phyloP scores from a whole-genome alignment of 306 rosid genomes.

The Heteromeles arbutifolia region DNA sequence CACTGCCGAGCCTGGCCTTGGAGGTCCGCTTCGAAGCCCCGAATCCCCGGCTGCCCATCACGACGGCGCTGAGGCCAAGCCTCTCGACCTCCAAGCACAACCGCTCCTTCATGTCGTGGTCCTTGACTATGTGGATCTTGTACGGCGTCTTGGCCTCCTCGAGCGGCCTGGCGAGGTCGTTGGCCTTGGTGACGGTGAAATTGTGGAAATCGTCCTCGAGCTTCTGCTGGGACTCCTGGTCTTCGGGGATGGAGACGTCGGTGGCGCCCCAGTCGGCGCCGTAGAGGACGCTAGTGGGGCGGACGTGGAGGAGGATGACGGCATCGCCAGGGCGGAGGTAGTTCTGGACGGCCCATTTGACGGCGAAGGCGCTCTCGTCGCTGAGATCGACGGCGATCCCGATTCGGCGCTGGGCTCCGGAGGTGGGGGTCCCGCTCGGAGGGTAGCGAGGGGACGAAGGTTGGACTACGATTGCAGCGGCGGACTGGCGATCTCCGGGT shows the following conservation, averaged over 20 bases:
- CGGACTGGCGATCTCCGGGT: not conserved
- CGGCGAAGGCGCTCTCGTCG: conserved; percentile 79
- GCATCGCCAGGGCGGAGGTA: conserved; percentile 85
- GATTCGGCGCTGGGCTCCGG: conserved; percentile 74
- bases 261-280: conserved; percentile 92
- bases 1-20: conserved; percentile 60
- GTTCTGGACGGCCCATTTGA: conserved; percentile 74
- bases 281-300: conserved; percentile 69
- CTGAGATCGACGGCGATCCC: conserved; percentile 88
- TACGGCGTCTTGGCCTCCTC: conserved; percentile 50
- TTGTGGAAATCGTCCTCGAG: conserved; percentile 56
- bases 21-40: conserved; percentile 43
- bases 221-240: conserved; percentile 39
- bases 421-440: conserved; percentile 48
- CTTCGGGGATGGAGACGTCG: conserved; percentile 48
- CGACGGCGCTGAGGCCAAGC: conserved; percentile 60
- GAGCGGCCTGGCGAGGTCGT: conserved; percentile 51
- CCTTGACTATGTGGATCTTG: conserved; percentile 73
- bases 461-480: conserved; percentile 7
- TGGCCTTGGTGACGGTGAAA: conserved; percentile 57
- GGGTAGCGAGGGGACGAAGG: conserved; percentile 31
- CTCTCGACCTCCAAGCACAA: conserved; percentile 75
- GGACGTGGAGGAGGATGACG: conserved; percentile 79
- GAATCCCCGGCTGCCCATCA: conserved; percentile 77
- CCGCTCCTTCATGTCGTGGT: conserved; percentile 83